phyloP scores from a whole-genome alignment of 2,329 filamentous ascomycete species.

The Penicillium crustosum region DNA sequence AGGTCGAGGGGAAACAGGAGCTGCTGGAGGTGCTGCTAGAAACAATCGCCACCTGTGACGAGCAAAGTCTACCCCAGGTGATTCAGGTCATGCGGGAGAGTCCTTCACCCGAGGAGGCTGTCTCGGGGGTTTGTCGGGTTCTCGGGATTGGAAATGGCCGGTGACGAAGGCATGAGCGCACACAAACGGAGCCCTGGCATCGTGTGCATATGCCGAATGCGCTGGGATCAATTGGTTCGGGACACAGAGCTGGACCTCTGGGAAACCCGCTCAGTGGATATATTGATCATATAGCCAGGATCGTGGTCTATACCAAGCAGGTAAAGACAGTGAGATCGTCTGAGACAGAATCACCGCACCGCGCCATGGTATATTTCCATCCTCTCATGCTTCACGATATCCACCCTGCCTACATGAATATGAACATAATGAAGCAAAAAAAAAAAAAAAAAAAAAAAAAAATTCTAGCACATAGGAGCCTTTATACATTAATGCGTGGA shows the following conservation, averaged over 20 bases:
- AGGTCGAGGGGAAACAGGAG: slow-evolving; percentile 23
- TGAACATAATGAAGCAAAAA: neutral
- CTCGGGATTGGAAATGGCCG: slow-evolving; percentile 18
- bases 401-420: neutral
- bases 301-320: slow-evolving; percentile 4
- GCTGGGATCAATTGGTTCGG: neutral
- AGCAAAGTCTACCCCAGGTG: slow-evolving; percentile 26
- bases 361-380: neutral
- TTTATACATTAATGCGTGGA: slow-evolving; percentile 16
- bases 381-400: slow-evolving; percentile 1
- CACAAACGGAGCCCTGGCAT: too few relatives aligned
- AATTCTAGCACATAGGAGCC: slow-evolving; percentile 9
- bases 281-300: slow-evolving; percentile 1
- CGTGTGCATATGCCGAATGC: neutral
- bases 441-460: neutral
- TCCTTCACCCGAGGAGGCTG: slow-evolving; percentile 30
- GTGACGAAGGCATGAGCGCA: neutral
- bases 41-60: slow-evolving; percentile 31
- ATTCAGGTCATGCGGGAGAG: slow-evolving; percentile 31
- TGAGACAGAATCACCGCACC: neutral
- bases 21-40: slow-evolving; percentile 28
- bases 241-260: slow-evolving; percentile 3
- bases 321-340: neutral
- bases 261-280: neutral
- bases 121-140: slow-evolving; percentile 27